Evolutionary conservation across 2,329 filamentous ascomycete genomes (phyloP).

Genomic region (Xylaria sp.): DNA sequence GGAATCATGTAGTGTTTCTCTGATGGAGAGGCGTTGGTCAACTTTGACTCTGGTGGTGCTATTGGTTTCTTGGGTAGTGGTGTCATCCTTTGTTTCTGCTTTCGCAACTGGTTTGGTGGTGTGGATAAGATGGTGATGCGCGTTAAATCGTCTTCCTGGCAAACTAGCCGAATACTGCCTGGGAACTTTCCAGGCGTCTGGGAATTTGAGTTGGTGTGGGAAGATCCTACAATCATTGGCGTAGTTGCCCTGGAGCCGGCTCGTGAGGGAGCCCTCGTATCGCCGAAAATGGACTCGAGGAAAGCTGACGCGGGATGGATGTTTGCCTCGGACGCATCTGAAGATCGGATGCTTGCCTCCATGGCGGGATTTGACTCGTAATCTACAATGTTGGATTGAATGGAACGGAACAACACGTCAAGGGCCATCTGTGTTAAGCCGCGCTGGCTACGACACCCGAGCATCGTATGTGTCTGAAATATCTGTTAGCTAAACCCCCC

Average conservation of each 20-base stretch:
- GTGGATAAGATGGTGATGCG: conserved; percentile 36
- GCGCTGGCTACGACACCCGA: conserved; percentile 84
- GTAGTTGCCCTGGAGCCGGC: conserved; percentile 70
- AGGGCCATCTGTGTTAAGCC: conserved; percentile 91
- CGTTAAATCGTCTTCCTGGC: conserved; percentile 37
- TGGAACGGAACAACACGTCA: conserved; percentile 85
- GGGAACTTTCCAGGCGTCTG: conserved; percentile 35
- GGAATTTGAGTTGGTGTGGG: conserved; percentile 38
- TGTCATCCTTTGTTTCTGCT: conserved; percentile 19
- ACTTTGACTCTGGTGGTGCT: conserved; percentile 39
- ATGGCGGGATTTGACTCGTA: conserved; percentile 62
- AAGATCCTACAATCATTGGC: conserved; percentile 69
- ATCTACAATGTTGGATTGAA: conserved; percentile 74
- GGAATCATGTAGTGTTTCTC: conserved; percentile 51
- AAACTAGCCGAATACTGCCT: conserved; percentile 53
- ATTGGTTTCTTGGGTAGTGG: conserved; percentile 26
- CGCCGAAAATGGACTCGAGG: conserved; percentile 78
- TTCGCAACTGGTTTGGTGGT: conserved; percentile 35
- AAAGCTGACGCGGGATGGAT: conserved; percentile 77
- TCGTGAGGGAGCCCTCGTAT: conserved; percentile 61
- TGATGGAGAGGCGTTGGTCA: conserved; percentile 39
- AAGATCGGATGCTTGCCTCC: conserved; percentile 74
- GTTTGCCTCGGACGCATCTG: conserved; percentile 81
- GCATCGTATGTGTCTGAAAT: conserved; percentile 86
- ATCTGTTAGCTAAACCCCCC: conserved; percentile 10